A percentile compares a stretch with the other conserved stretches of the same genome.
These are phyloP conservation scores for Thermothelomyces thermophilus DNA, from an alignment of 2,329 filamentous ascomycete species.

Conservation along the genomic window DNA sequence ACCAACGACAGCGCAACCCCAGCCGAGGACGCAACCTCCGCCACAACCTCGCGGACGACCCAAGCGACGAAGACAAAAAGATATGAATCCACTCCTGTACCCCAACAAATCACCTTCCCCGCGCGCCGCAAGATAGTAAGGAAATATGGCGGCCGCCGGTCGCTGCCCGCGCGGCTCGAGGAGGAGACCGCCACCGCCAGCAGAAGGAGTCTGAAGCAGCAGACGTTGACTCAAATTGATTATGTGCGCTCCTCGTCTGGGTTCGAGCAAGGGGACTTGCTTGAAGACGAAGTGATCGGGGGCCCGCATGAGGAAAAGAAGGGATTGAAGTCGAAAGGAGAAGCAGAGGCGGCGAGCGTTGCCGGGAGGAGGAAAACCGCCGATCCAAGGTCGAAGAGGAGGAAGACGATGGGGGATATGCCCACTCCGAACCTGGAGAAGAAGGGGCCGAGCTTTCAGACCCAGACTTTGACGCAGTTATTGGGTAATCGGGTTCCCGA, in stretches of 20 bases:
- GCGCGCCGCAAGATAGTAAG: constrained; percentile 23
- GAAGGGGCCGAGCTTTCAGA: constrained; percentile 27
- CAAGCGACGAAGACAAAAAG: constrained; percentile 12
- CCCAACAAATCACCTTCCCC: constrained; percentile 29
- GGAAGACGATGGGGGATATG: constrained; percentile 27
- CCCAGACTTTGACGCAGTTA: constrained; percentile 33
- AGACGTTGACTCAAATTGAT: constrained; percentile 32
- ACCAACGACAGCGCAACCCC: neutral
- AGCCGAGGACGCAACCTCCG: neutral
- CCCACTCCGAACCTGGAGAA: constrained; percentile 19
- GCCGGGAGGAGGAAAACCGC: neutral
- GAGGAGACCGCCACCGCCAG: neutral
- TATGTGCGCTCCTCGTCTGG: constrained; percentile 19
- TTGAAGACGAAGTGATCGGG: constrained; percentile 7
- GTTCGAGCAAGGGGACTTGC: constrained; percentile 1
- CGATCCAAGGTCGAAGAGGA: constrained; percentile 22
- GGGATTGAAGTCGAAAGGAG: neutral
- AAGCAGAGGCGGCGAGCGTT: neutral
- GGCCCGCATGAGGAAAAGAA: neutral
- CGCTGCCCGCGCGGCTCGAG: constrained; percentile 9
- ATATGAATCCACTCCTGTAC: constrained; percentile 24
- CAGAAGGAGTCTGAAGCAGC: constrained; percentile 24
- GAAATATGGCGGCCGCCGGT: constrained; percentile 25
- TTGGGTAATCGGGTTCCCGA: constrained; percentile 15
- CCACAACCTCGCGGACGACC: neutral